Conservation (phyloP, 352 stramenopile genomes). For the Phytopythium chamaehyphon region DNA sequence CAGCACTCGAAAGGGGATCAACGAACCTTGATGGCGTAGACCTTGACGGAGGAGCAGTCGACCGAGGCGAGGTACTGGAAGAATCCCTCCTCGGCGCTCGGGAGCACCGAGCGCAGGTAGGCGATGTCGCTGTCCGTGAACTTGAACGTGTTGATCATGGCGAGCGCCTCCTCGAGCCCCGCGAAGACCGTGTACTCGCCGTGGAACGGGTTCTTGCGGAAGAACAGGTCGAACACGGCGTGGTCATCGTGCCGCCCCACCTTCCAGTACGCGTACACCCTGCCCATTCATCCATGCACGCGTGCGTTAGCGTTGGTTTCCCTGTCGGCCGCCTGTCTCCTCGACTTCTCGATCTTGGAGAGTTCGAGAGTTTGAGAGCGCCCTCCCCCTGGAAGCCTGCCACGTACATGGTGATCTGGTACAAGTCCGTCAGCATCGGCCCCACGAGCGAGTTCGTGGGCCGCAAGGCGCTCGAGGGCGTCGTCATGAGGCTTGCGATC, state of each 20-base stretch:
- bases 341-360: too few relatives aligned
- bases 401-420: slow-evolving; percentile 92
- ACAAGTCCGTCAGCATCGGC: slow-evolving; percentile 97
- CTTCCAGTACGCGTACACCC: slow-evolving; percentile 99
- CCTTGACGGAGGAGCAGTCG: slow-evolving; percentile 91
- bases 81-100: slow-evolving; percentile 91
- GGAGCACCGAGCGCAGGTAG: slow-evolving; percentile 89
- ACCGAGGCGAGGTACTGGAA: slow-evolving; percentile 94
- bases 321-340: neutral
- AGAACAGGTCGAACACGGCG: slow-evolving; percentile 97
- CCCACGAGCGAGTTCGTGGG: slow-evolving; percentile 94
- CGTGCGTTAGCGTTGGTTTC: neutral
- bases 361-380: too few relatives aligned
- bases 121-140: slow-evolving; percentile 93
- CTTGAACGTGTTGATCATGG: slow-evolving; percentile 92
- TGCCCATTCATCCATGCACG: too few relatives aligned
- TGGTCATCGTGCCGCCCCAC: slow-evolving; percentile 91
- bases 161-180: slow-evolving; percentile 89
- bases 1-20: neutral
- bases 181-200: slow-evolving; percentile 96
- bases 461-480: slow-evolving; percentile 23
- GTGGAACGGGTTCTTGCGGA: slow-evolving; percentile 99
- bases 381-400: neutral
- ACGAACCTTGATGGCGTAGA: slow-evolving; percentile 88
- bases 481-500: too few relatives aligned